These are phyloP conservation scores for Sicyos edulis DNA, from an alignment of 306 rosid species.

Conservation along the genomic window DNA sequence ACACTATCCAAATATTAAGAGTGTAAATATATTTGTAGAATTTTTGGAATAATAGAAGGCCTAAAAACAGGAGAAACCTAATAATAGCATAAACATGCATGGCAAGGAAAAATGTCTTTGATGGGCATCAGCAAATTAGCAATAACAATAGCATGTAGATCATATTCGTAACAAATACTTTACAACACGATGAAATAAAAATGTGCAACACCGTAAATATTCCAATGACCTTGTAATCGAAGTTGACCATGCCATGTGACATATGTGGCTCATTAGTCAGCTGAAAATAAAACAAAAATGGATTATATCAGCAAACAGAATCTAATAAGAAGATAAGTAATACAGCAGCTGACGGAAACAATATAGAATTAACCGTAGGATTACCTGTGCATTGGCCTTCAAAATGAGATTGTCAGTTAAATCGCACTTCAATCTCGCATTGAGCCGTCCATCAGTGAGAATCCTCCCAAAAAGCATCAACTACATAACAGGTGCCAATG, in stretches of 20 bases:
- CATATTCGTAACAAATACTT: constrained; percentile 1
- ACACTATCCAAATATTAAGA: neutral
- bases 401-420: constrained; percentile 63
- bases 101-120: neutral
- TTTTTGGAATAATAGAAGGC: neutral
- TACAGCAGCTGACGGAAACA: neutral
- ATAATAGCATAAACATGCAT: neutral
- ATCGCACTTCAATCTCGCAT: constrained; percentile 79
- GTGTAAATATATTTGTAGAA: neutral
- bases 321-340: neutral
- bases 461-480: constrained; percentile 88
- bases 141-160: neutral
- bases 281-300: constrained; percentile 39
- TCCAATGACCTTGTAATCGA: constrained; percentile 78
- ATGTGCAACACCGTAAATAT: neutral
- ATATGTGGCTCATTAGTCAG: constrained; percentile 88
- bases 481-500: constrained; percentile 31
- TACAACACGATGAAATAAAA: neutral
- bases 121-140: neutral
- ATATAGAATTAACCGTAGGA: neutral
- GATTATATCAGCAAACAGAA: neutral
- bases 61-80: neutral
- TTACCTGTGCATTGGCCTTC: constrained; percentile 95
- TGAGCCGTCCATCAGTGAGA: constrained; percentile 86
- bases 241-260: constrained; percentile 92